phyloP scores from a whole-genome alignment of 768 basidiomycete species.

The Lactarius trivialis region DNA sequence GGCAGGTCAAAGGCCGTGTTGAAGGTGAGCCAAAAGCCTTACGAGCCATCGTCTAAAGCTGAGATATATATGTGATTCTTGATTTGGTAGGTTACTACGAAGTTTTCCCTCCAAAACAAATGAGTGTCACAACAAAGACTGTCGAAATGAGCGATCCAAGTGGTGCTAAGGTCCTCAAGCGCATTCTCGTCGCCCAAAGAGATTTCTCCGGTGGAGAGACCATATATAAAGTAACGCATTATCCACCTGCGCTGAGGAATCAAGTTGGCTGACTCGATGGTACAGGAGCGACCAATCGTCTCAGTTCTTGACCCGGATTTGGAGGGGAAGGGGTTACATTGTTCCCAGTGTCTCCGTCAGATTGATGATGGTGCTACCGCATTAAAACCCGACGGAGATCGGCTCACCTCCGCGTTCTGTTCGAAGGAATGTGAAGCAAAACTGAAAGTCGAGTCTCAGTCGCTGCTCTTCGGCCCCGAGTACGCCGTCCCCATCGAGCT shows the following conservation, averaged over 20 bases:
- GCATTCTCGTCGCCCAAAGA: constrained; percentile 49
- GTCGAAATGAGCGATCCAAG: constrained; percentile 27
- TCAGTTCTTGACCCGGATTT: constrained; percentile 67
- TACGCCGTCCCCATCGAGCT: constrained; percentile 46
- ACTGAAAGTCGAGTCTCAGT: constrained; percentile 54
- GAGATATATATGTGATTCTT: constrained; percentile 24
- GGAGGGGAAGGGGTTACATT: constrained; percentile 59
- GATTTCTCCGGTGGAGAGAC: constrained; percentile 65
- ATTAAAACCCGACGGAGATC: constrained; percentile 43
- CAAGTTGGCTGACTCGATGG: neutral
- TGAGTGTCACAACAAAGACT: constrained; percentile 56
- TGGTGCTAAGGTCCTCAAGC: constrained; percentile 37
- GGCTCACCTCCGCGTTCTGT: constrained; percentile 60
- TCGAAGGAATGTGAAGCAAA: constrained; percentile 57
- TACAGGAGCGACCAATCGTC: constrained; percentile 68
- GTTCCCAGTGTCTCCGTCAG: constrained; percentile 63
- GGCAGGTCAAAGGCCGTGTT: constrained; percentile 57
- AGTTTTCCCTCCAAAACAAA: constrained; percentile 64
- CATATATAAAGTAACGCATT: constrained; percentile 59
- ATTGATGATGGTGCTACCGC: constrained; percentile 40
- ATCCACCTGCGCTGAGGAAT: neutral
- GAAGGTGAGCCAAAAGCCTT: constrained; percentile 58
- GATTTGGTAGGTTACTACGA: constrained; percentile 61
- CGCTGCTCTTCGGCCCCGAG: constrained; percentile 65
- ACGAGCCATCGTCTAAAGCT: constrained; percentile 19